phyloP scores from a whole-genome alignment of 73 alveolate genomes.

The Paramecium sonneborni region DNA sequence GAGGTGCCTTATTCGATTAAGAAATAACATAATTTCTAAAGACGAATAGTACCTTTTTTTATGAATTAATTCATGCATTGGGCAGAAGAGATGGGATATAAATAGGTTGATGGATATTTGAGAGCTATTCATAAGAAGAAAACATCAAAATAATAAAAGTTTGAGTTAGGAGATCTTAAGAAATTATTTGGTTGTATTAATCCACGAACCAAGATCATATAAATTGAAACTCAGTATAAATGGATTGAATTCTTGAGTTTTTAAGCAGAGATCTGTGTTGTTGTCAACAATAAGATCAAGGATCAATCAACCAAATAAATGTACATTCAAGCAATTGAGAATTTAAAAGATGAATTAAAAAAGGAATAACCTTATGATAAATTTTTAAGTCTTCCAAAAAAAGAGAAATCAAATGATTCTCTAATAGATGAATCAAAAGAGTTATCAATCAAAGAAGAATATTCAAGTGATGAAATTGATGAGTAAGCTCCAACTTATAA shows the following conservation, averaged over 20 bases:
- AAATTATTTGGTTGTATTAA: constrained; percentile 37
- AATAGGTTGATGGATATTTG: constrained; percentile 45
- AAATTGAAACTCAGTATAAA: not conserved
- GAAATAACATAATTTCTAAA: constrained; percentile 34
- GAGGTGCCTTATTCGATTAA: not conserved
- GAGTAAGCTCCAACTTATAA: not conserved
- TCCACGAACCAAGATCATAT: constrained; percentile 7
- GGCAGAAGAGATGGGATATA: constrained; percentile 51
- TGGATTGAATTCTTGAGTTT: constrained; percentile 30
- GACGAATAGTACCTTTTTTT: constrained; percentile 39
- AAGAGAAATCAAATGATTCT: not conserved
- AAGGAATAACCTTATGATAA: constrained; percentile 41
- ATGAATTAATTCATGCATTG: constrained; percentile 57
- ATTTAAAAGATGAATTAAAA: not conserved
- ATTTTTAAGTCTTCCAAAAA: not conserved
- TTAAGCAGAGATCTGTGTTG: constrained; percentile 34
- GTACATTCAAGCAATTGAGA: constrained; percentile 19
- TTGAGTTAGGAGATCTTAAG: constrained; percentile 56
- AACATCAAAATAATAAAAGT: constrained; percentile 42
- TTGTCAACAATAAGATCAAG: constrained; percentile 36
- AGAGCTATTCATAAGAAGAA: constrained; percentile 46
- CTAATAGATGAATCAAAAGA: not conserved
- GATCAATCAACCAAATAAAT: not conserved
- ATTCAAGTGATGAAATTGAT: not conserved
- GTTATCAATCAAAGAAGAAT: not conserved